Evolutionary conservation across 176 grass and related monocot genomes (phyloP), one percentile per base, ranked within the genome.

Genomic region (Metroxylon sagu): DNA sequence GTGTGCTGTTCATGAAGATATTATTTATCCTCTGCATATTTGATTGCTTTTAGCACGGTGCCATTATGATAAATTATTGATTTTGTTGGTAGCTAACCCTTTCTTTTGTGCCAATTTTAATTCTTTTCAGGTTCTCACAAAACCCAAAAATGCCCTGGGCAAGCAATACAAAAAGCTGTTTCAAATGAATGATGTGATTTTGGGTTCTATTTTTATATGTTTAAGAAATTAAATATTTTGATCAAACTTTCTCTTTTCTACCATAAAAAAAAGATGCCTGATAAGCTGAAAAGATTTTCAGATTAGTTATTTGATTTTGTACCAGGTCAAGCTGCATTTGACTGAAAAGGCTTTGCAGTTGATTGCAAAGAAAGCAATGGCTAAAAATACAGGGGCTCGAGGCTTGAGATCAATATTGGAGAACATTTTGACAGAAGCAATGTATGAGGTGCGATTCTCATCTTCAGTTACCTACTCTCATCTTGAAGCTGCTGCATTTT

Each of bases 261-360:
- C 3, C 25, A 27, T 23, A 23, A 23, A 23, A 23, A 23, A 23
- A 23, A 23, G 21, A 23, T 23, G 21, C 21, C 21, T 23, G 21
- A 23, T 23, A 23, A 23, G 21, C 21, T 23, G 21, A 23, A 23
- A 23, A 23, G 21, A 23, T 23, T 23, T 23, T 23, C 21, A 23
- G 21, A 23, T 23, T 23, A 23, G 21, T 23, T 23, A 23, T 23
- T 1, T 23, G 21, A 23, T 23, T 23, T 23, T 23, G 21, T 23
- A 23, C 66, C 29, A 87, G 84, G 84, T 87, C 25, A 87, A 87
- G 59, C 43, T 87, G 55, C 84, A 87, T 78, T 87, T 87, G 57
- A 82, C 71, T n/a, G 71, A 75, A 63, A 78, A 75, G 53, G 71
- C 79, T 61, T 82, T 87, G 60, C 71, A 63, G 12, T 74, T 87